A percentile compares a stretch with the other conserved stretches of the same genome.
phyloP scores from a whole-genome alignment of 2,329 filamentous ascomycete genomes.

The Beauveria sp. region DNA sequence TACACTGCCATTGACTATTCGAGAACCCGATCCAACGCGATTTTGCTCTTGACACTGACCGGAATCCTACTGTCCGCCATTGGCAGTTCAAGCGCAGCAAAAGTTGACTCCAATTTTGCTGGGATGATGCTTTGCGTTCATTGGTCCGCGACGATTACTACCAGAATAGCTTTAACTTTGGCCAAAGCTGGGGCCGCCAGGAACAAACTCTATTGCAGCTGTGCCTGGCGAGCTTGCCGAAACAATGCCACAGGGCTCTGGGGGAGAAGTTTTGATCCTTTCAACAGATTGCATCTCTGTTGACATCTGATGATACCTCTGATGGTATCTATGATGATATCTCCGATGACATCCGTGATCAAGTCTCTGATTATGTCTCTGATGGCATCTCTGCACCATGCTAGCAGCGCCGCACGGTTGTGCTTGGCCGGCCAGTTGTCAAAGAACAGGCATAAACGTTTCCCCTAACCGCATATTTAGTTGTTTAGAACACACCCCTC shows the following conservation, averaged over 20 bases:
- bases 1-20: not conserved
- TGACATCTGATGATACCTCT: not conserved
- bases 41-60: not conserved
- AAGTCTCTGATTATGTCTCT: too few species aligned
- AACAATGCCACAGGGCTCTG: not conserved
- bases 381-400: not conserved
- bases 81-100: not conserved
- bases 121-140: not conserved
- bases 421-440: not conserved
- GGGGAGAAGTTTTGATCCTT: too few species aligned
- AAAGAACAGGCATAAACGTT: not conserved
- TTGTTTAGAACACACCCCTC: not conserved
- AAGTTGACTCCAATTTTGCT: not conserved
- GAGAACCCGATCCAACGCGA: not conserved
- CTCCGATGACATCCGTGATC: too few species aligned
- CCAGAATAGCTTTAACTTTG: not conserved
- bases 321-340: too few species aligned
- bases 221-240: not conserved
- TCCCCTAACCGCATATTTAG: not conserved
- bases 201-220: not conserved
- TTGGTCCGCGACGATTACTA: not conserved
- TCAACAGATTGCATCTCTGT: not conserved
- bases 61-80: not conserved
- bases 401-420: not conserved
- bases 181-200: not conserved